phyloP scores from a whole-genome alignment of 2,329 filamentous ascomycete genomes.

The Coleophoma eucalyptorum region DNA sequence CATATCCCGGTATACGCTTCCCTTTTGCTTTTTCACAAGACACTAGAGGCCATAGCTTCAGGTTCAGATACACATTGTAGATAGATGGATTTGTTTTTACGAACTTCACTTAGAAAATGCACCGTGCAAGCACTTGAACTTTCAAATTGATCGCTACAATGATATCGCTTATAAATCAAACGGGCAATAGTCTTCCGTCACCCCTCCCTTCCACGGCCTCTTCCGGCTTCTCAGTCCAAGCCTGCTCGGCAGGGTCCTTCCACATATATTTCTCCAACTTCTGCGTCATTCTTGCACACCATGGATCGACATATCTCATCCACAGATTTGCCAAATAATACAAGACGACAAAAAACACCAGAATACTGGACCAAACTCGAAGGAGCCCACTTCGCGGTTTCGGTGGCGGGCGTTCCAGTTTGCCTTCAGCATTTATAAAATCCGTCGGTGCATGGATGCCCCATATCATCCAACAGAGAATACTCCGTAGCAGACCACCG shows the following conservation, averaged over 20 bases:
- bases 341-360: slow-evolving; percentile 42
- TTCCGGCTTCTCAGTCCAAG: neutral
- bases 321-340: slow-evolving; percentile 44
- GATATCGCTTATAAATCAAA: neutral
- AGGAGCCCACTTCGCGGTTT: slow-evolving; percentile 31
- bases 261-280: slow-evolving; percentile 25
- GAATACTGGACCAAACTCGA: slow-evolving; percentile 33
- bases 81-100: too few relatives aligned
- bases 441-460: slow-evolving; percentile 33
- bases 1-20: too few relatives aligned
- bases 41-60: too few relatives aligned
- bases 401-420: slow-evolving; percentile 28
- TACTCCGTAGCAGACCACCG: slow-evolving; percentile 54
- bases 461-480: slow-evolving; percentile 58
- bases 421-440: slow-evolving; percentile 25
- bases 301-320: slow-evolving; percentile 51
- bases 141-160: too few relatives aligned
- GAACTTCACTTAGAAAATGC: too few relatives aligned
- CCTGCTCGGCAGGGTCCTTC: slow-evolving; percentile 8
- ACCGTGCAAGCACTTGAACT: too few relatives aligned
- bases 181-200: neutral
- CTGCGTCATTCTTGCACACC: slow-evolving; percentile 41
- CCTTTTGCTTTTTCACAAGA: too few relatives aligned
- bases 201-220: neutral
- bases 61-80: too few relatives aligned